These are phyloP conservation scores for Panicum virgatum DNA, from an alignment of 202 grass and related monocot species.

Conservation along the genomic window DNA sequence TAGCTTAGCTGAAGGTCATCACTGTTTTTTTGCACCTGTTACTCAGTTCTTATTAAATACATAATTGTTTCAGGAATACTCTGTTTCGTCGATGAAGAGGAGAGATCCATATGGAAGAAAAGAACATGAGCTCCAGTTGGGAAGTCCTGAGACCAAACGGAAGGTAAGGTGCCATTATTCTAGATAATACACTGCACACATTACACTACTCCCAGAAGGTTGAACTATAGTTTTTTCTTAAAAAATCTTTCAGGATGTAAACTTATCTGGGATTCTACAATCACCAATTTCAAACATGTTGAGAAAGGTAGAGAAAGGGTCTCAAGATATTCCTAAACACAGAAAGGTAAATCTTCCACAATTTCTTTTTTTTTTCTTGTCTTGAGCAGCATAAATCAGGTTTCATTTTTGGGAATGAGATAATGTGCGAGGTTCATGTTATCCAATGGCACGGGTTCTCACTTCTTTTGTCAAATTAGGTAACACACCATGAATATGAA, in stretches of 20 bases:
- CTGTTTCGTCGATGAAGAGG: conserved; percentile 75
- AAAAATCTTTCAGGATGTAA: conserved; percentile 65
- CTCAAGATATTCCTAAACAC: conserved; percentile 68
- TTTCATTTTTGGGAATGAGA: conserved; percentile 18
- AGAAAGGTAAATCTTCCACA: conserved; percentile 58
- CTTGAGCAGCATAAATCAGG: conserved; percentile 6
- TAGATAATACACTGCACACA: background rate
- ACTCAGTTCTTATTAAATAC: conserved; percentile 24
- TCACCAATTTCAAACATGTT: conserved; percentile 76
- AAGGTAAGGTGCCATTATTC: conserved; percentile 61
- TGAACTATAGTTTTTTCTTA: conserved; percentile 18
- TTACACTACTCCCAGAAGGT: conserved; percentile 9
- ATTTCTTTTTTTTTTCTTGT: conserved; percentile 20
- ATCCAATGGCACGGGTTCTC: conserved; percentile 20
- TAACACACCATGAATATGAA: conserved; percentile 89
- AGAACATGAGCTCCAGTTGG: conserved; percentile 61
- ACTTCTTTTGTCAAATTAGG: conserved; percentile 46
- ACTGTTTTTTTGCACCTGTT: background rate
- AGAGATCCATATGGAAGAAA: conserved; percentile 77
- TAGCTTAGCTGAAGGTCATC: conserved; percentile 12
- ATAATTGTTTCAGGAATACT: conserved; percentile 56
- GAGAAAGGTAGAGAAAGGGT: conserved; percentile 77
- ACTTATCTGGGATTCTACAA: conserved; percentile 64
- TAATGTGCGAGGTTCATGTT: conserved; percentile 28
- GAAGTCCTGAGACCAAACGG: conserved; percentile 69